Evolutionary conservation across 2,329 filamentous ascomycete genomes (phyloP), one percentile per base, ranked within the genome.

Genomic region (Hymenotorrendiella dingleyae): DNA sequence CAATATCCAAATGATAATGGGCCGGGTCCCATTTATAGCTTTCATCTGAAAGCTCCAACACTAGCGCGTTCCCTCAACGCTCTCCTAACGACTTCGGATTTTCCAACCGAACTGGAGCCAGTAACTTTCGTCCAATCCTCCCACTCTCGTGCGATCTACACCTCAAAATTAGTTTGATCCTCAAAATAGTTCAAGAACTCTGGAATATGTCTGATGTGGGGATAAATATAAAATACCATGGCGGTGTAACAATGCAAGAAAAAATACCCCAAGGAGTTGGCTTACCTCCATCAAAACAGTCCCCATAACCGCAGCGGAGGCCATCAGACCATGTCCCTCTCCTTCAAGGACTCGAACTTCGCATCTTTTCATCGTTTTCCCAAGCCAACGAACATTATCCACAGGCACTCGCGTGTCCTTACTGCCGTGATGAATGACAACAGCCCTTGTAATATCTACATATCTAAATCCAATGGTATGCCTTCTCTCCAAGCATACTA

Each of bases 391-490:
- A 17, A 96, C 88, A 58, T 98, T 98, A 44, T 95, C 93, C 11
- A 95, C 84, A 0, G 93, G 93, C 1, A 98, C 93, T 19, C 93
- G 78, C 6, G 84, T 89, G 59, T 98, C 93, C 55, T 86, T 82
- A 58, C 80, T 87, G 27, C 93, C 93, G 62, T 98, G 93, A 58
- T 96, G 91, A 52, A 98, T 95, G 19, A 96, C 84, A 0, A 97
- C 86, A 0, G 87, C 79, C 7, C 89, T 79, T 5, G 85, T 94
- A 53, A 98, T 95, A 61, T 98, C 93, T 14, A 95, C 91, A 60
- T 98, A 98, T 37, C 90, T 81, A 67, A 98, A 98, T 0, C 93
- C 93, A 55, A 98, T 95, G 0, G 86, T 82, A 56, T 94, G 88
- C 21, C 86, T 78, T 17, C 93, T 80, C 64, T 98, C 93, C 2